A percentile compares a stretch with the other conserved stretches of the same genome.
Conservation (phyloP, 2,329 filamentous ascomycete genomes). For the Pyrenochaeta sp. region DNA sequence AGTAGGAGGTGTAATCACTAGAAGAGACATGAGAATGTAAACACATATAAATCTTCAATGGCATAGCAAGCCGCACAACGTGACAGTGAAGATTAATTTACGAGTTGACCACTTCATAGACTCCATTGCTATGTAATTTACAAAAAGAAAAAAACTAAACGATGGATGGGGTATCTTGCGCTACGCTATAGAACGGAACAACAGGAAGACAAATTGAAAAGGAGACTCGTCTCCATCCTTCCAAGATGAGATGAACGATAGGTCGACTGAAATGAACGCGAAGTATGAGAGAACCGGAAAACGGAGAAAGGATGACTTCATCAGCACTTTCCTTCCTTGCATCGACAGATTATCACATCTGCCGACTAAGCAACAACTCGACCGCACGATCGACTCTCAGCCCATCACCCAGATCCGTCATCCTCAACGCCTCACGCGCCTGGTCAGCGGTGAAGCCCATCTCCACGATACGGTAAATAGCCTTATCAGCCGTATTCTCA, state of each 20-base stretch:
- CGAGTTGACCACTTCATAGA: too few relatives aligned
- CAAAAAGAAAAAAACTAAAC: too few relatives aligned
- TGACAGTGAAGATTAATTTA: too few relatives aligned
- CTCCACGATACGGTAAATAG: conserved; percentile 65
- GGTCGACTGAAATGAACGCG: not conserved
- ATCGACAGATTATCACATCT: conserved; percentile 1
- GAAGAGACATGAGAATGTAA: not conserved
- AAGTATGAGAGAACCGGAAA: not conserved
- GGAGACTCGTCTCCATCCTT: too few relatives aligned
- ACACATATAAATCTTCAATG: not conserved
- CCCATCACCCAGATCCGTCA: conserved; percentile 68
- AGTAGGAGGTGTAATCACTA: not conserved
- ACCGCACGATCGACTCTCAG: conserved; percentile 66
- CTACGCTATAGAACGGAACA: not conserved
- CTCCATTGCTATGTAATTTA: too few relatives aligned
- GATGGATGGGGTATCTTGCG: too few relatives aligned
- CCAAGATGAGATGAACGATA: too few relatives aligned
- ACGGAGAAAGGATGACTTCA: not conserved
- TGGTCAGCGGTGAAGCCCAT: conserved; percentile 66
- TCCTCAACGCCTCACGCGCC: conserved; percentile 64
- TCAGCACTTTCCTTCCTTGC: too few relatives aligned
- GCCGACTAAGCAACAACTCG: conserved; percentile 57
- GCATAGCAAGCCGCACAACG: not conserved
- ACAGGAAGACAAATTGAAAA: not conserved
- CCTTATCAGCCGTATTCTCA: conserved; percentile 64